These are phyloP conservation scores for Allomyces macrogynus DNA, from an alignment of 192 early-diverging fungal species.

Conservation along the genomic window DNA sequence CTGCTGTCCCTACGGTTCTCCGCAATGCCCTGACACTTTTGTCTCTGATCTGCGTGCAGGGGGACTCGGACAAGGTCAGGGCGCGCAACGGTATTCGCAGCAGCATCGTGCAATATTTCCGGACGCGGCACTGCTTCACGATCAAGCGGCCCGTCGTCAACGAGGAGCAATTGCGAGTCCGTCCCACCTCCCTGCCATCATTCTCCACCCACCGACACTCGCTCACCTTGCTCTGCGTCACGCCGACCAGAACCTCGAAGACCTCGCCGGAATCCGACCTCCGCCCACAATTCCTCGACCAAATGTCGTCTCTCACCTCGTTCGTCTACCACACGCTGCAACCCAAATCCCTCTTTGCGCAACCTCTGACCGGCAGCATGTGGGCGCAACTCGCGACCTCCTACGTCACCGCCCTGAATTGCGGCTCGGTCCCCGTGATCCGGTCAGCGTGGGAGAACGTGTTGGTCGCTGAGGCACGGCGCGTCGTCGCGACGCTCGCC, in stretches of 20 bases:
- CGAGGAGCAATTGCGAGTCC: not conserved
- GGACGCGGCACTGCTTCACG: not conserved
- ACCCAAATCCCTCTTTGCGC: not conserved
- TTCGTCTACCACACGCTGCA: not conserved
- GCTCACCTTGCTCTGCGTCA: no score
- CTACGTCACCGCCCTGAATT: not conserved
- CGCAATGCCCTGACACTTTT: no score
- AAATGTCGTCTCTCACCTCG: not conserved
- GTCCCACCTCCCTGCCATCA: no score
- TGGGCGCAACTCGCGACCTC: not conserved
- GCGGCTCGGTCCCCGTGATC: not conserved
- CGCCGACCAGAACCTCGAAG: not conserved
- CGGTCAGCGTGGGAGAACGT: not conserved
- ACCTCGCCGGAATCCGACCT: not conserved
- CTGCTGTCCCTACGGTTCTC: no score
- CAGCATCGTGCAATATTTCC: not conserved
- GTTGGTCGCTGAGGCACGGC: not conserved
- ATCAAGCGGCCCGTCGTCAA: not conserved
- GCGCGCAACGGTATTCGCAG: not conserved
- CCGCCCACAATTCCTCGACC: not conserved
- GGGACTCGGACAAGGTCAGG: not conserved
- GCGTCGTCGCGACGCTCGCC: not conserved
- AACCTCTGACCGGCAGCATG: not conserved
- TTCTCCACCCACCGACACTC: no score
- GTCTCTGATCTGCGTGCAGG: no score